Evolutionary conservation across 495 filamentous ascomycete genomes (phyloP).

Genomic region (Podospora didyma): DNA sequence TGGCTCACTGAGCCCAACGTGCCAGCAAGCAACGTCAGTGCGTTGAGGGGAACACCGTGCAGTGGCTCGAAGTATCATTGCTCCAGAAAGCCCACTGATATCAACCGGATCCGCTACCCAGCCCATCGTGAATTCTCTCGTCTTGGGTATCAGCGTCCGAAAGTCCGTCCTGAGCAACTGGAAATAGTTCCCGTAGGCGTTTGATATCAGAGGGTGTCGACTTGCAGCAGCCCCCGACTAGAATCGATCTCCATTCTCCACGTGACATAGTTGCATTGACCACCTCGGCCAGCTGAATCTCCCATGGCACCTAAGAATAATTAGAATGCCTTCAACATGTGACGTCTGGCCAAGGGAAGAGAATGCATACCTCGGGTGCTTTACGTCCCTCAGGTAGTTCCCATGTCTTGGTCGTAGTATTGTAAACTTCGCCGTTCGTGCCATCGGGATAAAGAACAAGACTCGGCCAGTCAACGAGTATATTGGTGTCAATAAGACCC

Average conservation of each 20-base stretch:
- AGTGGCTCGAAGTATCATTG: too few species aligned
- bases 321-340: not conserved
- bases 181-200: too few species aligned
- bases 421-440: slow-evolving; percentile 62
- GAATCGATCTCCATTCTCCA: slow-evolving; percentile 47
- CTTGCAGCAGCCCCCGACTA: slow-evolving; percentile 63
- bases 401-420: slow-evolving; percentile 58
- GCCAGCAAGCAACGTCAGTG: too few species aligned
- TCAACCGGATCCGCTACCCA: too few species aligned
- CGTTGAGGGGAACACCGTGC: too few species aligned
- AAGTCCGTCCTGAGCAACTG: too few species aligned
- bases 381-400: slow-evolving; percentile 29
- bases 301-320: slow-evolving; percentile 41
- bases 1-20: too few species aligned
- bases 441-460: slow-evolving; percentile 67
- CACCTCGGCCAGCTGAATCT: slow-evolving; percentile 50
- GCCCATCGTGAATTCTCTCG: too few species aligned
- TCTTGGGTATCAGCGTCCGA: too few species aligned
- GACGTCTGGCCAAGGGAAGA: not conserved
- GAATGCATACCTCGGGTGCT: slow-evolving; percentile 13
- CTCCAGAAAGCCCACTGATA: too few species aligned
- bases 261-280: slow-evolving; percentile 53
- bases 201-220: slow-evolving; percentile 47
- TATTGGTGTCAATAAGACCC: slow-evolving; percentile 25
- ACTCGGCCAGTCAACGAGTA: slow-evolving; percentile 39